Evolutionary conservation across 2,329 filamentous ascomycete species (phyloP).

Genomic region (Didymella keratinophila): DNA sequence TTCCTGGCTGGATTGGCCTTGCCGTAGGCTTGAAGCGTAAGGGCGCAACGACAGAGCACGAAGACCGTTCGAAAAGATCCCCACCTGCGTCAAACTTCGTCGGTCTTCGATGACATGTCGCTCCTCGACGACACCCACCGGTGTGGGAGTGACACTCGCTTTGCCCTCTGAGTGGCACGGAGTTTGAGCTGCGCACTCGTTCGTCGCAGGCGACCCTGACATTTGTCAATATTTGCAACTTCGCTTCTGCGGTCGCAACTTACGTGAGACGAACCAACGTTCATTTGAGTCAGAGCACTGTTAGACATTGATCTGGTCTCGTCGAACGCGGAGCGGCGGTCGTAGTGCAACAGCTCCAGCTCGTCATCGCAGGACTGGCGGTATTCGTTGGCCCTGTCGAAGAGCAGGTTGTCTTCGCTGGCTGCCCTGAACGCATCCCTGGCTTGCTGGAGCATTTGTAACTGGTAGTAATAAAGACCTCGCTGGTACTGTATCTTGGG

Average conservation of each 20-base stretch:
- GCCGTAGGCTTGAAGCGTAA: background rate
- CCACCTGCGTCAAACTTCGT: background rate
- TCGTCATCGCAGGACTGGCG: conserved; percentile 33
- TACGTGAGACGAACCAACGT: conserved; percentile 26
- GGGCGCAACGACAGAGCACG: background rate
- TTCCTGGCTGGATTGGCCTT: background rate
- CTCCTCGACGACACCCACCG: conserved; percentile 23
- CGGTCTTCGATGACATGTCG: conserved; percentile 12
- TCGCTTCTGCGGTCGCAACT: background rate
- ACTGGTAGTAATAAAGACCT: conserved; percentile 34
- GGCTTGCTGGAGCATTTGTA: conserved; percentile 34
- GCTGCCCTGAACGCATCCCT: conserved; percentile 30
- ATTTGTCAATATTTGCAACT: conserved; percentile 4
- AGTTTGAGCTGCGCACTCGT: conserved; percentile 35
- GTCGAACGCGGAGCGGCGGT: conserved; percentile 42
- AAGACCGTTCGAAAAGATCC: background rate
- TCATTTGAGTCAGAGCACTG: conserved; percentile 28
- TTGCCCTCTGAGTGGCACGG: conserved; percentile 32
- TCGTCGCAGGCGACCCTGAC: conserved; percentile 33
- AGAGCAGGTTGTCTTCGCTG: conserved; percentile 21
- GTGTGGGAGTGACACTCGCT: conserved; percentile 35
- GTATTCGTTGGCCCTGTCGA: conserved; percentile 23
- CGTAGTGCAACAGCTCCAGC: conserved; percentile 21
- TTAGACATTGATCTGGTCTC: conserved; percentile 34
- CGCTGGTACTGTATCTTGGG: conserved; percentile 41